A percentile compares a stretch with the other conserved stretches of the same genome.
These are phyloP conservation scores for Neofusicoccum laricinum DNA, from an alignment of 2,329 filamentous ascomycete genomes.

Conservation along the genomic window DNA sequence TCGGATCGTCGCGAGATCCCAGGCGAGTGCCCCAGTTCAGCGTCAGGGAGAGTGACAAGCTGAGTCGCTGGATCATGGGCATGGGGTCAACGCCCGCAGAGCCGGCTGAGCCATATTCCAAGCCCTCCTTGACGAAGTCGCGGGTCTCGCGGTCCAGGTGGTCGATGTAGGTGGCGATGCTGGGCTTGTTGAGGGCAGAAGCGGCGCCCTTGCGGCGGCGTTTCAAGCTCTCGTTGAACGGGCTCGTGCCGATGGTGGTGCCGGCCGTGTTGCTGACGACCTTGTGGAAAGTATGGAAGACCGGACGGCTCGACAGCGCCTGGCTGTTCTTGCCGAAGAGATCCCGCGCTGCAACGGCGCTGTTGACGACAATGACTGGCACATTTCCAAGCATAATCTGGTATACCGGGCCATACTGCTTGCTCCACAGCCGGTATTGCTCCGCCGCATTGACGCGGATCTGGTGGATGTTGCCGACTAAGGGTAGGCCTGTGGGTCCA, in stretches of 20 bases:
- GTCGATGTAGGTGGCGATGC: constrained; percentile 60
- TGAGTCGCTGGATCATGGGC: constrained; percentile 66
- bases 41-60: constrained; percentile 60
- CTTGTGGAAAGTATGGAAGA: constrained; percentile 48
- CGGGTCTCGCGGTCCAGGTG: constrained; percentile 63
- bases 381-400: constrained; percentile 48
- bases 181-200: constrained; percentile 63
- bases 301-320: constrained; percentile 40
- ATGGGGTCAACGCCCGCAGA: constrained; percentile 58
- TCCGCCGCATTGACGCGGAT: constrained; percentile 44
- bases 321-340: constrained; percentile 43
- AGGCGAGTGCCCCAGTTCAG: constrained; percentile 66
- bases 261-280: constrained; percentile 64
- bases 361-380: constrained; percentile 45
- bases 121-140: constrained; percentile 61
- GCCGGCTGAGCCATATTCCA: constrained; percentile 57
- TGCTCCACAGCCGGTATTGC: constrained; percentile 43
- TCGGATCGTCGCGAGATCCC: constrained; percentile 55
- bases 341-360: constrained; percentile 38
- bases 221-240: constrained; percentile 64
- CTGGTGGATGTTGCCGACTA: constrained; percentile 43
- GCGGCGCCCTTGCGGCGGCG: constrained; percentile 63
- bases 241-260: constrained; percentile 66
- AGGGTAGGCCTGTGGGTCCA: constrained; percentile 37
- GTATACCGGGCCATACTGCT: constrained; percentile 41